Base-by-base conservation (phyloP, 441 rosid species). In the Croton setiger region DNA sequence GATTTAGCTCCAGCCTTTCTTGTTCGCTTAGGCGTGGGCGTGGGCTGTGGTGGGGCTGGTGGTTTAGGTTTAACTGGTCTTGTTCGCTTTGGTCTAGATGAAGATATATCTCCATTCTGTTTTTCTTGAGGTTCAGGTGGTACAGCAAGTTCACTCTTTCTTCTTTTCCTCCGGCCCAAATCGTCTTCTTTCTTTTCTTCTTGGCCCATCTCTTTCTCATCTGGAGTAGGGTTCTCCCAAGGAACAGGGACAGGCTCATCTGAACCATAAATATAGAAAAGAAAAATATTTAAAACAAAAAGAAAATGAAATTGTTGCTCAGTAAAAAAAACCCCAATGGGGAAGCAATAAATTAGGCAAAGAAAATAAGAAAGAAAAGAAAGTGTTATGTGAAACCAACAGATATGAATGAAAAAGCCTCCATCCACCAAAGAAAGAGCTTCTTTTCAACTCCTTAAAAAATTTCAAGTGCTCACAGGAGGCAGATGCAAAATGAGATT, bases 151-250 rank as follows among this genome's bases (percentile, higher is more conserved):
- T 14, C 27, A 13, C 10, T 20, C 43, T 18, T 31, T 33, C 82
- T 82, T 72, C 82, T 81, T 75, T 77, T 83, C 73, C 68, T 58
- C 49, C 59, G 64, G 47, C 64, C 72, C 54, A 72, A 41, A 62
- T 49, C 63, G 60, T 78, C 74, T 75, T 74, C 80, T 58, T 71
- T 72, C 71, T 52, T 56, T 53, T 66, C 74, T 54, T 55, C 78
- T 65, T 64, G 49, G 27, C 48, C 64, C 14, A 33, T 45, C 37
- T 15, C 10, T 3, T 66, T 71, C 76, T 72, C 78, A 15, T 52
- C 79, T 31, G 52, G 84, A 45, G 72, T 74, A 13, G 82, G 56
- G 36, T 71, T 68, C 75, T 76, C 84, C 52, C 70, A 64, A 48
- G 64, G 64, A 31, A 67, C 70, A 52, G 83, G 60, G 12, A 76